Percentiles rank a stretch among this genome's conserved stretches.
These are phyloP conservation scores for Aspergillus spinulosporus DNA, from an alignment of 2,329 filamentous ascomycete species.

Conservation along the genomic window DNA sequence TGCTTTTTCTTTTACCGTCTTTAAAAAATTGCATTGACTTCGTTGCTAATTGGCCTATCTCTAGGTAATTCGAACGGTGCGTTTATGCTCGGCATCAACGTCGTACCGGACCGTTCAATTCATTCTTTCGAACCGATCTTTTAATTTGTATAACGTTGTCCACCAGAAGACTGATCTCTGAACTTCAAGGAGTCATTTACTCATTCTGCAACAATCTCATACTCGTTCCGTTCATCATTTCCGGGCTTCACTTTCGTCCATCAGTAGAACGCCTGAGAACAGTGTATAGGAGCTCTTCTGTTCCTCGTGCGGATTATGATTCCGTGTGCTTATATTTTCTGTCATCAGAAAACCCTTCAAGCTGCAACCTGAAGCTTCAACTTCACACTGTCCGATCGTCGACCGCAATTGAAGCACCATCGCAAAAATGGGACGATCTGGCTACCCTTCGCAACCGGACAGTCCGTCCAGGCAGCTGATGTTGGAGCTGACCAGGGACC, in stretches of 20 bases:
- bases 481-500: slow-evolving; percentile 41
- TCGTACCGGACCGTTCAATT: neutral
- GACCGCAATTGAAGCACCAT: neutral
- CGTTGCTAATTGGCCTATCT: neutral
- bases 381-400: neutral
- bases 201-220: neutral
- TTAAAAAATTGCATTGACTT: neutral
- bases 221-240: neutral
- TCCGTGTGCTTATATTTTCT: neutral
- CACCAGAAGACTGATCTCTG: too few species aligned
- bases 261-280: neutral
- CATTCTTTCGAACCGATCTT: neutral
- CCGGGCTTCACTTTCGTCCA: neutral
- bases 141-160: neutral
- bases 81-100: neutral
- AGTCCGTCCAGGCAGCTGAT: slow-evolving; percentile 45
- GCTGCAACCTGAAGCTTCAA: neutral
- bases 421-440: slow-evolving; percentile 31
- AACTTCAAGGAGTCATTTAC: neutral
- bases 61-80: neutral
- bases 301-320: neutral
- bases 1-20: neutral
- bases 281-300: neutral
- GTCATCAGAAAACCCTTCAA: neutral
- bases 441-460: slow-evolving; percentile 35